Conservation (phyloP, 2,329 filamentous ascomycete genomes). For the Chalara sp. region DNA sequence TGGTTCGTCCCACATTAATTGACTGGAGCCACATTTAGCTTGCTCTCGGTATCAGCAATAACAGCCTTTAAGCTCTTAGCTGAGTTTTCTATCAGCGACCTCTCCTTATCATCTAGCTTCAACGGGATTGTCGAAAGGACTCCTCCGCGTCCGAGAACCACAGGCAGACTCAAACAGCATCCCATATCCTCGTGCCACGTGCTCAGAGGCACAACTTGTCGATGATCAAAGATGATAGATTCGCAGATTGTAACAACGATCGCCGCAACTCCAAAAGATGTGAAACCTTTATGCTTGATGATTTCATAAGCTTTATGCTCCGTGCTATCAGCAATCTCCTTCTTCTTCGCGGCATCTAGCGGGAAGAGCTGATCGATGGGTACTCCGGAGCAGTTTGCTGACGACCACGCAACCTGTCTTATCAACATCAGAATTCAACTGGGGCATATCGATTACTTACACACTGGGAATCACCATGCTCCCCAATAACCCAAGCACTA, state of each 20-base stretch:
- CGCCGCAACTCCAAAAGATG: conserved; percentile 42
- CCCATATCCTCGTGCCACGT: conserved; percentile 40
- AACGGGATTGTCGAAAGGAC: conserved; percentile 31
- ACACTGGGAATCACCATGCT: conserved; percentile 42
- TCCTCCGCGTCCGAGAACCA: conserved; percentile 39
- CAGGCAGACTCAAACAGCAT: conserved; percentile 44
- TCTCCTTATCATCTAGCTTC: conserved; percentile 7
- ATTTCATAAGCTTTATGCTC: conserved; percentile 40
- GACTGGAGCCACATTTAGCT: too few relatives aligned
- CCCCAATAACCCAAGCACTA: conserved; percentile 39
- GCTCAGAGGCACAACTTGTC: conserved; percentile 39
- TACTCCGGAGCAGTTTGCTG: conserved; percentile 38
- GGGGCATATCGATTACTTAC: conserved; percentile 16
- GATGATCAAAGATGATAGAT: conserved; percentile 41
- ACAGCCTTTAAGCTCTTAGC: conserved; percentile 12
- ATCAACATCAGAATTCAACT: neutral
- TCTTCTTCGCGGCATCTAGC: conserved; percentile 22
- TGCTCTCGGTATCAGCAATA: neutral
- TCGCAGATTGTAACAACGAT: conserved; percentile 41
- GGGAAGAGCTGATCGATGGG: conserved; percentile 31
- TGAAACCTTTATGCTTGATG: conserved; percentile 42
- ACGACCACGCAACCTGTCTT: conserved; percentile 27
- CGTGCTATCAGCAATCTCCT: conserved; percentile 36
- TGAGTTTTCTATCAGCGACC: conserved; percentile 6
- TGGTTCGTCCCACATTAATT: too few relatives aligned